Evolutionary conservation across 108 stramenopile species (phyloP).

Genomic region (Nitzschia sp.): DNA sequence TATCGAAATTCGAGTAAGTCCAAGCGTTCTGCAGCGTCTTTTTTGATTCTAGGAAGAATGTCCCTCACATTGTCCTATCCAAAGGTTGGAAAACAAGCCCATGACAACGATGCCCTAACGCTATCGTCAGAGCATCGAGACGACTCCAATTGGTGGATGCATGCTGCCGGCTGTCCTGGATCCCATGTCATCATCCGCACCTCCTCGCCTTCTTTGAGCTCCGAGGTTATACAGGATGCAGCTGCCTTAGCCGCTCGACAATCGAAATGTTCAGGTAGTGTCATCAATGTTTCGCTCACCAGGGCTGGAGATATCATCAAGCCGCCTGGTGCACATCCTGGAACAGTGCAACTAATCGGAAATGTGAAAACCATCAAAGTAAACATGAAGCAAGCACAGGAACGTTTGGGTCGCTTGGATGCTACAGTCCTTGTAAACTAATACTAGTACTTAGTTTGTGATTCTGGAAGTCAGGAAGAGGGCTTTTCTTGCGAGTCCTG

Average conservation of each 20-base stretch:
- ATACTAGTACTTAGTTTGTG: not conserved
- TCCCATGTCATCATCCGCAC: slow-evolving; percentile 85
- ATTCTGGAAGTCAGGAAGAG: no score
- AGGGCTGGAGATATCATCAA: slow-evolving; percentile 83
- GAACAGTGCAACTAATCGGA: slow-evolving; percentile 79
- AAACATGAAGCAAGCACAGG: slow-evolving; percentile 75
- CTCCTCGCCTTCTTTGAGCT: slow-evolving; percentile 54
- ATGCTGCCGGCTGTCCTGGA: slow-evolving; percentile 80
- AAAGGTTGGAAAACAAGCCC: slow-evolving; percentile 81
- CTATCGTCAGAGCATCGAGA: slow-evolving; percentile 72
- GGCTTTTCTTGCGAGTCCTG: no score
- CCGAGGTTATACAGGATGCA: slow-evolving; percentile 74
- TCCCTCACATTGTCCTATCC: not conserved
- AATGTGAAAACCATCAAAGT: slow-evolving; percentile 71
- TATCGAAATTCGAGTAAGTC: slow-evolving; percentile 69
- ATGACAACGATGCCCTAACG: slow-evolving; percentile 85
- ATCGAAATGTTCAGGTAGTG: slow-evolving; percentile 74
- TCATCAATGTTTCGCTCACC: slow-evolving; percentile 80
- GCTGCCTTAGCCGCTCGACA: slow-evolving; percentile 82
- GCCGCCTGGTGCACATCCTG: slow-evolving; percentile 84
- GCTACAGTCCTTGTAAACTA: slow-evolving; percentile 56
- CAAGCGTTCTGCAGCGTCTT: not conserved
- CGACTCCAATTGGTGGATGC: slow-evolving; percentile 88
- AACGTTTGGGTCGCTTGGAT: slow-evolving; percentile 66
- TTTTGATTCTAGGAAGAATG: not conserved